Conservation (phyloP, 1,284 basidiomycete genomes). For the Fomitopsis schrenkii region DNA sequence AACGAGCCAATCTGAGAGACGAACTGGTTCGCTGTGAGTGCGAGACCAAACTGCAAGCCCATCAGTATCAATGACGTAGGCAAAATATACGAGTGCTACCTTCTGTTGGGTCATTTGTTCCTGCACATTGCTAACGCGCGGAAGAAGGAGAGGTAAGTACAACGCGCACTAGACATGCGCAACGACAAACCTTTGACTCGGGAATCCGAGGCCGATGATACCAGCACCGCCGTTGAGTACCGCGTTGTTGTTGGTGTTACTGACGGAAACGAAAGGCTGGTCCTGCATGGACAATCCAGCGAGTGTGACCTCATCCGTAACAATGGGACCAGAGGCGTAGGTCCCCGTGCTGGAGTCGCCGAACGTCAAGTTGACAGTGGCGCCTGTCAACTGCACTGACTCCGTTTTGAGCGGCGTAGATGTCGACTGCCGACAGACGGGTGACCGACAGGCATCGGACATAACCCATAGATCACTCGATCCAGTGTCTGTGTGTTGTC, state of each 20-base stretch:
- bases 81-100: conserved; percentile 15
- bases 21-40: conserved; percentile 36
- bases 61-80: background rate
- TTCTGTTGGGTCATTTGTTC: conserved; percentile 30
- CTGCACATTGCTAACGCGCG: conserved; percentile 33
- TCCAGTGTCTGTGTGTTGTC: conserved; percentile 22
- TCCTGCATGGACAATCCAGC: conserved; percentile 32
- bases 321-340: conserved; percentile 32
- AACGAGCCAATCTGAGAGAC: conserved; percentile 33
- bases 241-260: conserved; percentile 32
- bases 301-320: conserved; percentile 30
- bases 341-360: conserved; percentile 37
- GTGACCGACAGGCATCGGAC: conserved; percentile 22
- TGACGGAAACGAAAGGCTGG: conserved; percentile 33
- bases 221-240: conserved; percentile 33
- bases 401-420: conserved; percentile 22
- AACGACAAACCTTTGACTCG: conserved; percentile 26
- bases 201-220: conserved; percentile 38
- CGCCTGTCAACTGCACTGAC: conserved; percentile 24
- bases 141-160: background rate
- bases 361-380: conserved; percentile 26
- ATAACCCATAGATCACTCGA: conserved; percentile 31
- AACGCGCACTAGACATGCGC: background rate
- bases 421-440: conserved; percentile 16
- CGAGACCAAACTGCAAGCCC: conserved; percentile 20